These are phyloP conservation scores for Solanum hybrid DNA, from an alignment of 305 asterid genomes.

Conservation along the genomic window DNA sequence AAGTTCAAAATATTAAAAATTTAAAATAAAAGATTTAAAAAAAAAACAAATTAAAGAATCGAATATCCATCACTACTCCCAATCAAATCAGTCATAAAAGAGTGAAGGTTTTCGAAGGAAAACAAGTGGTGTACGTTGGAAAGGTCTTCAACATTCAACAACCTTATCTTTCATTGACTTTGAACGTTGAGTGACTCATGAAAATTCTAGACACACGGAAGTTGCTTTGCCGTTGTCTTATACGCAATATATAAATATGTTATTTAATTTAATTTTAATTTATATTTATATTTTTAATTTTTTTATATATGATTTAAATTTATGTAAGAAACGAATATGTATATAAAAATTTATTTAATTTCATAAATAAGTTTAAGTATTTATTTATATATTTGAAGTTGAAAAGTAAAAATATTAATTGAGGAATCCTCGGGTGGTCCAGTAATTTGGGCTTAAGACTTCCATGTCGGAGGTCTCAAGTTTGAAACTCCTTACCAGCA, in stretches of 20 bases:
- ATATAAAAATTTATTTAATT: too few species aligned
- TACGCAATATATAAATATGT: too few species aligned
- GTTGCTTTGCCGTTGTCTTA: background rate
- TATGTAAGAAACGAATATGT: too few species aligned
- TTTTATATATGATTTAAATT: too few species aligned
- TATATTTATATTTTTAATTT: too few species aligned
- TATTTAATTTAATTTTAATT: too few species aligned
- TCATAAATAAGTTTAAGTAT: too few species aligned
- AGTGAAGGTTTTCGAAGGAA: background rate
- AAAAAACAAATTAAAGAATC: background rate
- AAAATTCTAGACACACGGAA: background rate
- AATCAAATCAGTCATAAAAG: background rate
- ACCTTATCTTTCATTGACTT: background rate
- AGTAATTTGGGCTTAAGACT: background rate
- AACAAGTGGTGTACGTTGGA: background rate
- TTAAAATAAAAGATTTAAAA: fast-evolving
- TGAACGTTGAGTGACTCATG: background rate
- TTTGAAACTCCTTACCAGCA: background rate
- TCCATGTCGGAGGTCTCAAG: background rate
- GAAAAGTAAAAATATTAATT: too few species aligned
- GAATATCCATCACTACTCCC: background rate
- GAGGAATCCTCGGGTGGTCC: background rate
- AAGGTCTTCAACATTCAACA: background rate
- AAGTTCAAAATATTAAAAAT: too few species aligned
- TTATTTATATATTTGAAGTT: too few species aligned